These are phyloP conservation scores for Hippophae gyantsensis DNA, from an alignment of 306 rosid species.

Conservation along the genomic window DNA sequence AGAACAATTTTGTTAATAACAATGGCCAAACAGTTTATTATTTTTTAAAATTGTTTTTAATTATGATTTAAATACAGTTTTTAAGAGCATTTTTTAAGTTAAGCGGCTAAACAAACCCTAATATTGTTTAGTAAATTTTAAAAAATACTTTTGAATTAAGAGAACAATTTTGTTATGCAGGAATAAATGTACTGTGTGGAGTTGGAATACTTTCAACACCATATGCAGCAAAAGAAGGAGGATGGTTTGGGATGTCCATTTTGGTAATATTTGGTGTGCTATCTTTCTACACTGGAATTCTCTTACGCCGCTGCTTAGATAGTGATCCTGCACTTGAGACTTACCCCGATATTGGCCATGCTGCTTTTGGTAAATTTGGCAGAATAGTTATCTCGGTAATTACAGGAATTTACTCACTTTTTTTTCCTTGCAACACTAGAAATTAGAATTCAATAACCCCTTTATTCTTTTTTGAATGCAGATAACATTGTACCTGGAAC, in stretches of 20 bases:
- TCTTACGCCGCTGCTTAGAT: constrained; percentile 76
- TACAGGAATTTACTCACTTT: not conserved
- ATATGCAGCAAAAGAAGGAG: constrained; percentile 78
- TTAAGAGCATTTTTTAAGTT: too few relatives aligned
- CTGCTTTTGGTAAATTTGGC: constrained; percentile 81
- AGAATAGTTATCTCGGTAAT: constrained; percentile 75
- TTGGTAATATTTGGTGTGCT: constrained; percentile 62
- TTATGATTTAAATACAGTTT: too few relatives aligned
- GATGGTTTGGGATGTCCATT: constrained; percentile 72
- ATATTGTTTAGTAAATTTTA: not conserved
- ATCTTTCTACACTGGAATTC: constrained; percentile 89
- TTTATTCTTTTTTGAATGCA: constrained; percentile 34
- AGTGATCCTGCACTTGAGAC: constrained; percentile 90
- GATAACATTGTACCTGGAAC: constrained; percentile 76
- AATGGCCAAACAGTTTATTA: too few relatives aligned
- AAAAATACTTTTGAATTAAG: not conserved
- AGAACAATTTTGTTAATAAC: too few relatives aligned
- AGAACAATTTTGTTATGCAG: constrained; percentile 25
- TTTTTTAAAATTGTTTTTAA: too few relatives aligned
- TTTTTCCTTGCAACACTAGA: not conserved
- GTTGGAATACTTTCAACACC: constrained; percentile 98
- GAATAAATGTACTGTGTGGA: constrained; percentile 88
- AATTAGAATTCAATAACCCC: not conserved
- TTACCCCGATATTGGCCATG: constrained; percentile 96
- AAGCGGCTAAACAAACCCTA: too few relatives aligned